Evolutionary conservation across 345 rosid genomes (phyloP).

Genomic region (Hirschfeldia incana): DNA sequence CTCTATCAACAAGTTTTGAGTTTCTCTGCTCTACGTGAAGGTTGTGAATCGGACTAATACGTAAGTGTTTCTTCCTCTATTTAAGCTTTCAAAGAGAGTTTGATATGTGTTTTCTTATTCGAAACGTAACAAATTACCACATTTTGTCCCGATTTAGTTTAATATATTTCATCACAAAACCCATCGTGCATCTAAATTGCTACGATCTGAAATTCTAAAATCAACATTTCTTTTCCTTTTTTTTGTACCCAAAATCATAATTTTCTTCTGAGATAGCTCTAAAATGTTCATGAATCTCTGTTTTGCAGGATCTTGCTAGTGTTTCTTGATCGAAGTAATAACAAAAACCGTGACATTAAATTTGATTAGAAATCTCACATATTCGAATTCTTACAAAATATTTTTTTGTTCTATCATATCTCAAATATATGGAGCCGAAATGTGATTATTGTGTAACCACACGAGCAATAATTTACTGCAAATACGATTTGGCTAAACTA

Average conservation of each 20-base stretch:
- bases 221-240: not conserved
- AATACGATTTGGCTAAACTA: constrained; percentile 64
- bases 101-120: not conserved
- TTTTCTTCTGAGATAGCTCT: constrained; percentile 1
- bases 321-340: not conserved
- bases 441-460: constrained; percentile 59
- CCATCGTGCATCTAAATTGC: not conserved
- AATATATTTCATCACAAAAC: not conserved
- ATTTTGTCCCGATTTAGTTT: not conserved
- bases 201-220: not conserved
- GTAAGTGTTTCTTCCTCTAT: constrained; percentile 24
- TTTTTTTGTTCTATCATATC: constrained; percentile 7
- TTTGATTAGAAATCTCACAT: not conserved
- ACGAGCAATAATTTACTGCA: constrained; percentile 67
- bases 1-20: constrained; percentile 10
- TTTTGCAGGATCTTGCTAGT: constrained; percentile 13
- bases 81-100: not conserved
- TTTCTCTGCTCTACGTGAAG: constrained; percentile 34
- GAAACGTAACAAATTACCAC: not conserved
- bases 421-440: constrained; percentile 40
- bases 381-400: not conserved
- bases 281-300: constrained; percentile 2
- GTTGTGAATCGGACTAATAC: constrained; percentile 19
- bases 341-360: not conserved
- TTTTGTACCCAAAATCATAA: not conserved